Conservation (phyloP, 1,284 basidiomycete species). For the Phenoliferia sp. region DNA sequence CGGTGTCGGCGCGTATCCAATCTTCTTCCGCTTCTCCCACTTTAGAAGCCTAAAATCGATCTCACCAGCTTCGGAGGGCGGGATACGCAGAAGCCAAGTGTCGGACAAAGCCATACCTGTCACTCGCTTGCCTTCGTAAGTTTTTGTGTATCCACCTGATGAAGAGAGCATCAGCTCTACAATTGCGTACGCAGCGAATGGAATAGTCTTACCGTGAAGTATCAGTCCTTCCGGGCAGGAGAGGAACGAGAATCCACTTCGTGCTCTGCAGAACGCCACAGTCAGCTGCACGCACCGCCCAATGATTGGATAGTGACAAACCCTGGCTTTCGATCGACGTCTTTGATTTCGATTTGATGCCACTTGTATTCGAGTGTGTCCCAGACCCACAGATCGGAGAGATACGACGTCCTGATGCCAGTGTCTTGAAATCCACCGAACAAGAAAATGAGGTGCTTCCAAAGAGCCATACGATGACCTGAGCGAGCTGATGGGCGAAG, state of each 20-base stretch:
- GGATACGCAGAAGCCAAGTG: conserved; percentile 75
- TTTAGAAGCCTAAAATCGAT: conserved; percentile 57
- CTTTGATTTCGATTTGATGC: conserved; percentile 70
- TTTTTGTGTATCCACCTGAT: conserved; percentile 85
- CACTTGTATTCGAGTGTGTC: conserved; percentile 60
- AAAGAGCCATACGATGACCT: conserved; percentile 86
- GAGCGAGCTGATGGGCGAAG: conserved; percentile 72
- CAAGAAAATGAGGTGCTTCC: conserved; percentile 69
- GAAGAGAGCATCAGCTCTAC: background rate
- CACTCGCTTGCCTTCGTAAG: conserved; percentile 77
- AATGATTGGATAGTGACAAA: background rate
- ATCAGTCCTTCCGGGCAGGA: conserved; percentile 74
- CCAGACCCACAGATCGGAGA: conserved; percentile 37
- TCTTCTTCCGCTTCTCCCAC: conserved; percentile 79
- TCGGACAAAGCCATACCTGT: conserved; percentile 85
- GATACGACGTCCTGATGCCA: conserved; percentile 33
- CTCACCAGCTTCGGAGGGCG: conserved; percentile 26
- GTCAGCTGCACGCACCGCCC: background rate
- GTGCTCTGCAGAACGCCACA: conserved; percentile 48
- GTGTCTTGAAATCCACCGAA: conserved; percentile 27
- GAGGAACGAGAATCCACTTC: conserved; percentile 84
- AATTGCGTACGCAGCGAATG: background rate
- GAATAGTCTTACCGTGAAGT: conserved; percentile 58
- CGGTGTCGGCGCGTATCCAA: conserved; percentile 56
- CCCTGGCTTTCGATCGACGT: conserved; percentile 60